Evolutionary conservation across 2,329 filamentous ascomycete genomes (phyloP).

Genomic region (Pyrenophora tritici-repentis): DNA sequence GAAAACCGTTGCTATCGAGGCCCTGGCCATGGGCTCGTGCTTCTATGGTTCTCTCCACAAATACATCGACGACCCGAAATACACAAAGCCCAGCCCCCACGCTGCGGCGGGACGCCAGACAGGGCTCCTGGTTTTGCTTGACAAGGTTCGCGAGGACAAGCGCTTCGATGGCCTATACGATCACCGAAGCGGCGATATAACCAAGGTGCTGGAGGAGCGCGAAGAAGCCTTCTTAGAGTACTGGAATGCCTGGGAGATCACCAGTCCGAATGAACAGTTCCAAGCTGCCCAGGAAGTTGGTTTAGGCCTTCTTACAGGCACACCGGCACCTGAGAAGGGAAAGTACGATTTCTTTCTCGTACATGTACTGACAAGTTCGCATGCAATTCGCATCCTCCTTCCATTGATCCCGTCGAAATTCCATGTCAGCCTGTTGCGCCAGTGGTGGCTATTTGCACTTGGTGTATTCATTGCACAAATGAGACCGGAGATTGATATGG

Average conservation of each 20-base stretch:
- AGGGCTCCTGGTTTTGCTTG: constrained; percentile 72
- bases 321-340: constrained; percentile 38
- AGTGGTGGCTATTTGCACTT: constrained; percentile 89
- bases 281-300: constrained; percentile 67
- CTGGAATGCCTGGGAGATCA: constrained; percentile 83
- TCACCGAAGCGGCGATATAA: constrained; percentile 66
- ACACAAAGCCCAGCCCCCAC: constrained; percentile 67
- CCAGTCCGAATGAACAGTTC: constrained; percentile 74
- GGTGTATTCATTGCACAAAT: constrained; percentile 76
- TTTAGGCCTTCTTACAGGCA: constrained; percentile 64
- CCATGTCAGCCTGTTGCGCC: constrained; percentile 74
- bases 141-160: constrained; percentile 69
- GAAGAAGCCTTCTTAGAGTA: constrained; percentile 78
- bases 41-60: constrained; percentile 63
- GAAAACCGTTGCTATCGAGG: constrained; percentile 86
- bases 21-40: constrained; percentile 70
- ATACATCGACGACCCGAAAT: constrained; percentile 72
- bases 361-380: constrained; percentile 77
- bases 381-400: constrained; percentile 85
- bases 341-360: constrained; percentile 83
- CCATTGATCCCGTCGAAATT: constrained; percentile 74
- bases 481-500: constrained; percentile 72
- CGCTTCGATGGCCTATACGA: constrained; percentile 71
- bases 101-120: constrained; percentile 48
- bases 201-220: constrained; percentile 68